phyloP scores from a whole-genome alignment of 768 basidiomycete species.

The Pleurotus salmoneostramineus region DNA sequence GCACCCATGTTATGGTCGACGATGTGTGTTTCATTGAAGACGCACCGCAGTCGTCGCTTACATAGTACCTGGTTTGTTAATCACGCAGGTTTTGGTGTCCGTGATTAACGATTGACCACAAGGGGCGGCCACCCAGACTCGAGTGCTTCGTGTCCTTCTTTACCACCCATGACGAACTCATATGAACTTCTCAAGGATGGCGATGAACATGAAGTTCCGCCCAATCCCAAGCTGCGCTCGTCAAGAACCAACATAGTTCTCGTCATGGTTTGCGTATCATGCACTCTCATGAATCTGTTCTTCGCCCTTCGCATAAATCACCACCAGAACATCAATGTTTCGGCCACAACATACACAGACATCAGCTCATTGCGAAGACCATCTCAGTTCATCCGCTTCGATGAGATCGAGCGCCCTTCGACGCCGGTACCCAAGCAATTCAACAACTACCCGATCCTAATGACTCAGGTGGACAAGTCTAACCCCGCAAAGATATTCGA shows the following conservation, averaged over 20 bases:
- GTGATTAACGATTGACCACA: no score
- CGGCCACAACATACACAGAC: slow-evolving; percentile 23
- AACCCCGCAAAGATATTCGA: not conserved
- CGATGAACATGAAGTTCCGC: no score
- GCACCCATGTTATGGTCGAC: not conserved
- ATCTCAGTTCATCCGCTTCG: slow-evolving; percentile 24
- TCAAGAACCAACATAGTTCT: no score
- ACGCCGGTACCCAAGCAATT: slow-evolving; percentile 9
- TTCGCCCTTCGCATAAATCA: not conserved
- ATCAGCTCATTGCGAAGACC: slow-evolving; percentile 18
- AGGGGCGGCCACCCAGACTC: no score
- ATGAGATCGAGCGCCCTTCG: slow-evolving; percentile 16
- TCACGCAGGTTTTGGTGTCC: no score
- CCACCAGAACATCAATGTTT: not conserved
- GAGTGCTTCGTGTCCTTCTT: no score
- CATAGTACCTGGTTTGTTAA: no score
- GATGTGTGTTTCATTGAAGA: not conserved
- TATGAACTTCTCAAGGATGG: no score
- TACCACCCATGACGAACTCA: no score
- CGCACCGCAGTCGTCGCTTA: not conserved
- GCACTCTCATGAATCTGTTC: not conserved
- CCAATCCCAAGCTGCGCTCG: no score
- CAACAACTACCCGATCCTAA: slow-evolving; percentile 5
- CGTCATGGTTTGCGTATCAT: not conserved
- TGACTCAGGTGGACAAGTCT: slow-evolving; percentile 2